phyloP scores from a whole-genome alignment of 192 early-diverging fungal genomes.

The Mortierella antarctica region DNA sequence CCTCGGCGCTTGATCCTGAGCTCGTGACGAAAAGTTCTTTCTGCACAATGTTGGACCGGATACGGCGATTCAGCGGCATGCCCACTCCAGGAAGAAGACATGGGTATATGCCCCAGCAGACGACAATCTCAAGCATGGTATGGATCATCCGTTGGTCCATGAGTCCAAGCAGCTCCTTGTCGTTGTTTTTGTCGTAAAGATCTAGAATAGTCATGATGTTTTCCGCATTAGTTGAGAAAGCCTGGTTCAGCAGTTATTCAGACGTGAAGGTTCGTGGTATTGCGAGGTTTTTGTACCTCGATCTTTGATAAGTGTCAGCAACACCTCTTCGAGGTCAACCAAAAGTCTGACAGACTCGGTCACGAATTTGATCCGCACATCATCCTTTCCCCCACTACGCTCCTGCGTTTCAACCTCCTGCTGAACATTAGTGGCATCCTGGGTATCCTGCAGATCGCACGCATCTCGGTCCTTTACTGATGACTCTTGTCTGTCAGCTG shows the following conservation, averaged over 20 bases:
- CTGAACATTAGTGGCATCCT: neutral
- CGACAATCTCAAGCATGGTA: conserved; percentile 72
- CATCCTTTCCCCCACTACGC: neutral
- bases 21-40: conserved; percentile 30
- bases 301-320: conserved; percentile 19
- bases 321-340: conserved; percentile 8
- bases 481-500: neutral
- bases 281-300: conserved; percentile 14
- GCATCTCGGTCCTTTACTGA: neutral
- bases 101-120: conserved; percentile 77
- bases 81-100: conserved; percentile 74
- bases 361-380: conserved; percentile 35
- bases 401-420: neutral
- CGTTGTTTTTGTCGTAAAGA: conserved; percentile 28
- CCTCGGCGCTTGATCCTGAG: neutral
- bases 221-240: neutral
- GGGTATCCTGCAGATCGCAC: neutral
- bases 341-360: conserved; percentile 24
- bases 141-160: conserved; percentile 70
- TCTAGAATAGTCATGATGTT: conserved; percentile 26
- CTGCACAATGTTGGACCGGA: conserved; percentile 64
- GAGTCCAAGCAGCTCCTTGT: conserved; percentile 62
- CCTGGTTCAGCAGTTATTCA: neutral
- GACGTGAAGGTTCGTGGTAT: neutral
- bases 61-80: conserved; percentile 69